Evolutionary conservation across 139 green algal genomes (phyloP), one percentile per base, ranked within the genome.

Genomic region (Limnomonas spitsbergensis): DNA sequence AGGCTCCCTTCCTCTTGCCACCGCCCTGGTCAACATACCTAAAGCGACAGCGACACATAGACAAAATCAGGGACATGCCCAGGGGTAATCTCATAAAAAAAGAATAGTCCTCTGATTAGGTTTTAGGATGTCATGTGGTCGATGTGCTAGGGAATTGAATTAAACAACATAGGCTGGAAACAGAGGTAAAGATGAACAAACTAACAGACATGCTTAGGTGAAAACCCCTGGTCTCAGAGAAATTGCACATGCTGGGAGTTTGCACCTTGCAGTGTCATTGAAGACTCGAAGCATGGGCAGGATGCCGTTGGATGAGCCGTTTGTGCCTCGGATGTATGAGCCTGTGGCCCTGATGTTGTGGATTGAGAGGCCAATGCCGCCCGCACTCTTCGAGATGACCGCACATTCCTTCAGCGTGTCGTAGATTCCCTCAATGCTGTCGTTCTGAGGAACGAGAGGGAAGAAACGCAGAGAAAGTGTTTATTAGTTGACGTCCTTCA

Each of bases 351-450:
- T 86, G 83, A 99, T 98, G 90, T 96, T 95, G 91, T 99, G 96
- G 72, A 98, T 96, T 54, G 82, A 90, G 34, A 99, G 87, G 31
- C 96, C 96, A 80, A 99, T 99, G 85, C 96, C 96, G 39, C 94
- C 83, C 1, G 95, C 95, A 39, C 83, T 93, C 91, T 99, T 99
- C 73, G 89, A 96, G 80, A 99, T 99, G 78, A 87, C 88, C 9
- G 96, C 96, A 81, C 96, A 99, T 86, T 99, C 94, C 88, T 99
- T 99, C n/a, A 99, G 89, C 1, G 96, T 98, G 89, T 99, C 96
- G 79, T 98, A 99, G 86, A 99, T 99, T 85, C 96, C 93, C 70
- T 99, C 96, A 73, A 99, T 99, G 67, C 82, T 93, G 85, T 88
- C 83, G n/a, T 81, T 74, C 67, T 76, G 80, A 53, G 69, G 36